Evolutionary conservation across 2,329 filamentous ascomycete genomes (phyloP), one percentile per base, ranked within the genome.

Genomic region (Stachybotrys chartarum): DNA sequence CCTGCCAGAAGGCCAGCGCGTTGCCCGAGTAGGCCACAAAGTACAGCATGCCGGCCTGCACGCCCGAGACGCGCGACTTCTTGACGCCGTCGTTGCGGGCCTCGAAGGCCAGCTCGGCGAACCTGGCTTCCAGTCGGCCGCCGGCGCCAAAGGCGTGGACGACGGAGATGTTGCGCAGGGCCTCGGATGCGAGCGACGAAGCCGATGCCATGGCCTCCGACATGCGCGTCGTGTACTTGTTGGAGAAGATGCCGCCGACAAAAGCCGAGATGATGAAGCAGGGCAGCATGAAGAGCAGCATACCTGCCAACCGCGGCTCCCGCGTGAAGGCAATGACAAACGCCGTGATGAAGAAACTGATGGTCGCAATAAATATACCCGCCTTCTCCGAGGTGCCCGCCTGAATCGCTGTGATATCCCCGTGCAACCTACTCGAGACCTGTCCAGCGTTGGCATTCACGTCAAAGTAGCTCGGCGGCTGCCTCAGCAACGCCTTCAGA

Each of bases 301-400:
- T 87, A 5, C 76, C 84, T 0, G 86, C 84, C 8, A 90, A 74
- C 51, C 75, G 75, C 16, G 79, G 74, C 60, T 87, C 77, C 61
- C 85, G 83, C 65, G 84, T 80, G 59, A 89, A 89, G 1, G 84
- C 84, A 16, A 89, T 80, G 5, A 85, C 74, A 58, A 86, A 88
- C 3, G 85, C 82, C 0, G 86, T 83, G 54, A 87, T 65, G 63
- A 88, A 88, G 67, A 87, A 89, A 2, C 83, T 82, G 10, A 81
- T 67, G 52, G 79, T 84, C 30, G 79, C 77, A 5, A 89, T 74
- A 59, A 81, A 79, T 39, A 87, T 80, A 53, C 85, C 85, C 16
- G 87, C 85, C 66, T 90, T 90, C 68, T 89, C 86, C 1, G 82
- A 85, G 0, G 85, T 87, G 14, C 86, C 86, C 0, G 80, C 78